Conservation (phyloP, 805 yeast genomes). For the Candida endomychidarum region DNA sequence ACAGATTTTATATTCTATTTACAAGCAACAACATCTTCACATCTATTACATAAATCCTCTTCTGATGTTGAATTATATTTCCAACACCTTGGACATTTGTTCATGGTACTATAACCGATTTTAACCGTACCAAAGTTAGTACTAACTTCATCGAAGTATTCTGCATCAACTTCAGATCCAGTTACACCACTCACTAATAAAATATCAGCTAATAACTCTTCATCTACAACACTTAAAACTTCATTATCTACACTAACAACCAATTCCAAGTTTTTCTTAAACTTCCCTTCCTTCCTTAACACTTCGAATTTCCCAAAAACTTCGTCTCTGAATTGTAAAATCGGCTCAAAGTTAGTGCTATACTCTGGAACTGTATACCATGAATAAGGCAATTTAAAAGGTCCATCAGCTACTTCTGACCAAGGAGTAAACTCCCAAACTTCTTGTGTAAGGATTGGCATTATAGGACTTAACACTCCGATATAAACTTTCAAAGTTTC, state of each 20-base stretch:
- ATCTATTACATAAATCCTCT: constrained; percentile 63
- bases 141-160: constrained; percentile 20
- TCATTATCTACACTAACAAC: constrained; percentile 31
- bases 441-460: constrained; percentile 85
- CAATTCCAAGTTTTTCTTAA: constrained; percentile 61
- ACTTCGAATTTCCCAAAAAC: constrained; percentile 54
- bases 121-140: constrained; percentile 12
- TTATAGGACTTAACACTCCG: constrained; percentile 73
- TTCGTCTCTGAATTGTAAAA: constrained; percentile 50
- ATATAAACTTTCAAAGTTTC: constrained; percentile 60
- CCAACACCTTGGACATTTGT: constrained; percentile 96
- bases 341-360: constrained; percentile 43
- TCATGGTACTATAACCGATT: constrained; percentile 45
- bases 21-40: constrained; percentile 41
- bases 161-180: constrained; percentile 17
- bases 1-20: not conserved
- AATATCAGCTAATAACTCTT: constrained; percentile 38
- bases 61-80: constrained; percentile 56
- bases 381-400: constrained; percentile 50
- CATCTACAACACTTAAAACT: not conserved
- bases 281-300: constrained; percentile 53
- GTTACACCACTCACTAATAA: constrained; percentile 69
- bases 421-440: constrained; percentile 66
- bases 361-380: constrained; percentile 33
- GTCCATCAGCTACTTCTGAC: constrained; percentile 34